Evolutionary conservation across 345 rosid genomes (phyloP).

Genomic region (Zanthoxylum bungeanum): DNA sequence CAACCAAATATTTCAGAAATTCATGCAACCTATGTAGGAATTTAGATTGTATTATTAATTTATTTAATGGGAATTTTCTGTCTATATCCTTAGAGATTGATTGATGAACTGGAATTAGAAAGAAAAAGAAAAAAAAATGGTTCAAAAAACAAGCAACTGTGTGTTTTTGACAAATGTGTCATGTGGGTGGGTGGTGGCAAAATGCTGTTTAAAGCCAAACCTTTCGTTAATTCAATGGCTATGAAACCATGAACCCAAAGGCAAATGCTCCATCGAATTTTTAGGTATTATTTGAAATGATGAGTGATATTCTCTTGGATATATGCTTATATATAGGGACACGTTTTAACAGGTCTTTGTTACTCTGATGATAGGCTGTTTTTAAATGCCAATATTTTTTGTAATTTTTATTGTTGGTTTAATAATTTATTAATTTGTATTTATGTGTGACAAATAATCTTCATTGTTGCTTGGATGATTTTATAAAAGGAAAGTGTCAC

Average conservation of each 20-base stretch:
- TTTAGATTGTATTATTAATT: not conserved
- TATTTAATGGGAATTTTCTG: too few relatives aligned
- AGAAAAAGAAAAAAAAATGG: slow-evolving; percentile 11
- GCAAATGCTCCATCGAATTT: slow-evolving; percentile 30
- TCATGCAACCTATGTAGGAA: not conserved
- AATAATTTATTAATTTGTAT: too few relatives aligned
- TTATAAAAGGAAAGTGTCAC: too few relatives aligned
- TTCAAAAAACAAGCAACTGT: slow-evolving; percentile 34
- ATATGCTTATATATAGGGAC: slow-evolving; percentile 26
- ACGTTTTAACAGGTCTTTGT: slow-evolving; percentile 18
- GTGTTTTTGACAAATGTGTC: slow-evolving; percentile 25
- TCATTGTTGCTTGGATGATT: too few relatives aligned
- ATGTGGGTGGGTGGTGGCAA: slow-evolving; percentile 24
- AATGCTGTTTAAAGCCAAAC: slow-evolving; percentile 31
- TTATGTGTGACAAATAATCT: too few relatives aligned
- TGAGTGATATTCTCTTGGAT: not conserved
- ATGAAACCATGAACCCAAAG: slow-evolving; percentile 21
- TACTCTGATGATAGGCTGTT: slow-evolving; percentile 2
- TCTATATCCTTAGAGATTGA: too few relatives aligned
- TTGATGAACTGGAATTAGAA: slow-evolving; percentile 12
- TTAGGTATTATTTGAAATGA: slow-evolving; percentile 20
- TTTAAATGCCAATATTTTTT: too few relatives aligned
- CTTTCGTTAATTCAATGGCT: slow-evolving; percentile 43
- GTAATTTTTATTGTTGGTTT: too few relatives aligned
- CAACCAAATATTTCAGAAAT: not conserved